phyloP scores from a whole-genome alignment of 108 stramenopile genomes.

The Nitzschia sp. region DNA sequence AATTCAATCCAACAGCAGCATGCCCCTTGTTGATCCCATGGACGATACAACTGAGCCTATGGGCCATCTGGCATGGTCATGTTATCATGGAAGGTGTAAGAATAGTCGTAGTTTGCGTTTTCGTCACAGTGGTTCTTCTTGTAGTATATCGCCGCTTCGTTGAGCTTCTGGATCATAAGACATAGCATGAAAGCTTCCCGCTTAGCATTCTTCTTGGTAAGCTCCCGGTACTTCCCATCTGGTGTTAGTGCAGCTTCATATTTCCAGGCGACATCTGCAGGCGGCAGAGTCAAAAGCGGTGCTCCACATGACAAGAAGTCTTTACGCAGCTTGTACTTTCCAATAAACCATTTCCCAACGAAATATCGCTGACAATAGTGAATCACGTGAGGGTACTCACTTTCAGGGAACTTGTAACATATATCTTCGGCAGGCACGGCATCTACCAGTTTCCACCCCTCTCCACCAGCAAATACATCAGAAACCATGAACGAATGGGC shows the following conservation, averaged over 20 bases:
- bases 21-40: too few species aligned
- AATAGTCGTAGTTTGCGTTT: constrained; percentile 58
- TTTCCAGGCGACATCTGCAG: constrained; percentile 45
- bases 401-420: constrained; percentile 49
- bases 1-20: too few species aligned
- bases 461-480: constrained; percentile 43
- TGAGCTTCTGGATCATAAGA: constrained; percentile 63
- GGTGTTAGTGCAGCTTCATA: constrained; percentile 56
- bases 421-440: constrained; percentile 36
- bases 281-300: constrained; percentile 65
- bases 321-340: constrained; percentile 71
- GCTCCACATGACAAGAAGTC: constrained; percentile 72
- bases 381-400: constrained; percentile 59
- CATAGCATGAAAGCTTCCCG: constrained; percentile 72
- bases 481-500: constrained; percentile 75
- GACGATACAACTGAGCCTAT: not conserved
- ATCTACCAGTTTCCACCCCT: constrained; percentile 69
- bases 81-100: constrained; percentile 54
- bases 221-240: constrained; percentile 27
- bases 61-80: constrained; percentile 24
- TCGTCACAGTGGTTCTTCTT: constrained; percentile 76
- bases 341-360: constrained; percentile 67
- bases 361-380: constrained; percentile 82
- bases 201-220: constrained; percentile 37
- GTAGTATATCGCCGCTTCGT: constrained; percentile 74